These are phyloP conservation scores for Paramarasmius palmivorus DNA, from an alignment of 1,284 basidiomycete species.

Conservation along the genomic window DNA sequence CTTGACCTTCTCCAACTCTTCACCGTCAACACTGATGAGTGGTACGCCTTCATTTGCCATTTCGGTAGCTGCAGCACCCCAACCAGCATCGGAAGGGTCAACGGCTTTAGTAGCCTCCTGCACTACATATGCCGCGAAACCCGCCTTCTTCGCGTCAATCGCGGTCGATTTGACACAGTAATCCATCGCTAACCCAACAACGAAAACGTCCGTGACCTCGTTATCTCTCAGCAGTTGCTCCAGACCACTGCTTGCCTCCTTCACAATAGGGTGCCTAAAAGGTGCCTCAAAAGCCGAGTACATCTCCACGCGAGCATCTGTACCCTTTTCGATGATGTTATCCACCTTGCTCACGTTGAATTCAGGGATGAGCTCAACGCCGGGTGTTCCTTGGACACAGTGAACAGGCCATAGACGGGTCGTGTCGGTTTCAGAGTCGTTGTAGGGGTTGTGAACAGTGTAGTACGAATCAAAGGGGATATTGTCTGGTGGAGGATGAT, in stretches of 20 bases:
- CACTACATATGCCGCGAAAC: constrained; percentile 39
- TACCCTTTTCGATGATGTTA: constrained; percentile 34
- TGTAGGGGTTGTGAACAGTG: constrained; percentile 32
- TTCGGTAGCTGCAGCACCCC: constrained; percentile 24
- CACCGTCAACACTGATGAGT: constrained; percentile 9
- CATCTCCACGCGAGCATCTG: constrained; percentile 45
- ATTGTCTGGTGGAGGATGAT: constrained; percentile 38
- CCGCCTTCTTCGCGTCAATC: constrained; percentile 43
- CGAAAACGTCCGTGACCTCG: constrained; percentile 44
- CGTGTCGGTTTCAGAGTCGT: constrained; percentile 32
- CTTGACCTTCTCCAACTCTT: constrained; percentile 12
- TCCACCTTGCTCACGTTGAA: constrained; percentile 32
- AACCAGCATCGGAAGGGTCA: constrained; percentile 26
- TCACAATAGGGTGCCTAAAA: constrained; percentile 32
- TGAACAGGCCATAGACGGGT: constrained; percentile 66
- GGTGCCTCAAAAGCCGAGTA: constrained; percentile 46
- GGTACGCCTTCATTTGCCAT: constrained; percentile 7
- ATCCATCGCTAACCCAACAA: constrained; percentile 63
- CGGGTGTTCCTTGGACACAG: constrained; percentile 47
- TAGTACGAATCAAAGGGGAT: constrained; percentile 39
- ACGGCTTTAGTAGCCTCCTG: constrained; percentile 35
- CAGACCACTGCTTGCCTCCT: constrained; percentile 30
- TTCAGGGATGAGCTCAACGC: constrained; percentile 41
- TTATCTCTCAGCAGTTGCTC: constrained; percentile 31
- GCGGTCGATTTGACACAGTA: constrained; percentile 54